phyloP scores from a whole-genome alignment of 2,329 filamentous ascomycete species.

The Neophaeococcomyces aloes region DNA sequence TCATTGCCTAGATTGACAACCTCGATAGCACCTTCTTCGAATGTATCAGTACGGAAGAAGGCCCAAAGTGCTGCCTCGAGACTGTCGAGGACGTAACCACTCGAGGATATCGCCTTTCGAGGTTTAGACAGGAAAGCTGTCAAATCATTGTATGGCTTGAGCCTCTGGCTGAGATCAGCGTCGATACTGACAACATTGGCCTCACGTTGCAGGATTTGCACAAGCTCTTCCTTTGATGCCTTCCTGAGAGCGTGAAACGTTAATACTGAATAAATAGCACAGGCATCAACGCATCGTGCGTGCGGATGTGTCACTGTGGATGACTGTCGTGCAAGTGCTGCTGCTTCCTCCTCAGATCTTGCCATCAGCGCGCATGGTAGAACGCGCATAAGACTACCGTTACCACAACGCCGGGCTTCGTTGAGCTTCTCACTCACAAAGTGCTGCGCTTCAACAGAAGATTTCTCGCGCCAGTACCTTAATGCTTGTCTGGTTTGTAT shows the following conservation, averaged over 20 bases:
- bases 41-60: slow-evolving; percentile 31
- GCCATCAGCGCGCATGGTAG: slow-evolving; percentile 29
- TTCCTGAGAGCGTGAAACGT: slow-evolving; percentile 25
- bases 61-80: slow-evolving; percentile 35
- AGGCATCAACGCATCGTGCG: slow-evolving; percentile 30
- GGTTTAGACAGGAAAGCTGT: slow-evolving; percentile 23
- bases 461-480: slow-evolving; percentile 23
- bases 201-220: slow-evolving; percentile 15
- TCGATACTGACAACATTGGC: slow-evolving; percentile 7
- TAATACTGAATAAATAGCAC: slow-evolving; percentile 29
- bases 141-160: slow-evolving; percentile 16
- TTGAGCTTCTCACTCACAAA: slow-evolving; percentile 10
- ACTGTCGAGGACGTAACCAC: slow-evolving; percentile 34
- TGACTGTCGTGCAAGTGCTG: slow-evolving; percentile 19
- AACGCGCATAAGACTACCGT: slow-evolving; percentile 36
- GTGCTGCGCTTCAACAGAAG: neutral
- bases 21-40: slow-evolving; percentile 30
- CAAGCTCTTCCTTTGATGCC: slow-evolving; percentile 21
- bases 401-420: slow-evolving; percentile 25
- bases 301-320: slow-evolving; percentile 32
- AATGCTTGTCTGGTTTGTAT: slow-evolving; percentile 26
- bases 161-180: slow-evolving; percentile 16
- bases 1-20: slow-evolving; percentile 36
- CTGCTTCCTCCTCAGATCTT: slow-evolving; percentile 16
- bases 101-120: slow-evolving; percentile 24